These are phyloP conservation scores for Cephalotrichum gorgonifer DNA, from an alignment of 2,329 filamentous ascomycete genomes.

Conservation along the genomic window DNA sequence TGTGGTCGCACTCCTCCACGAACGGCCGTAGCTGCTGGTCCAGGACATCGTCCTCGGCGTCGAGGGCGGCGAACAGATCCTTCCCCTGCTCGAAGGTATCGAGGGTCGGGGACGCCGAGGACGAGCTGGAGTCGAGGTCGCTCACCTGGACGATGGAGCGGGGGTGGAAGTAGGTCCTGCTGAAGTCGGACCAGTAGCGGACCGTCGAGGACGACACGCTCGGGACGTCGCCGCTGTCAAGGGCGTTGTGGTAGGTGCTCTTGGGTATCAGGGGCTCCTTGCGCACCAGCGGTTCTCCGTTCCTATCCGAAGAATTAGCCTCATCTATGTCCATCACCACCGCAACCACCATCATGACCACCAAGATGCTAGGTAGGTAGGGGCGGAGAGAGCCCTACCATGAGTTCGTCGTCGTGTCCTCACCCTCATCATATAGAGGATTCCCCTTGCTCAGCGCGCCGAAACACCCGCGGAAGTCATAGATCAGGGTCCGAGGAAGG, in stretches of 20 bases:
- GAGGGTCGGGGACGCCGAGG: slow-evolving; percentile 31
- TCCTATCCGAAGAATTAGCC: slow-evolving; percentile 40
- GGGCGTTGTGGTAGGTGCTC: slow-evolving; percentile 67
- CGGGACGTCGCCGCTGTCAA: slow-evolving; percentile 60
- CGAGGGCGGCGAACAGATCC: slow-evolving; percentile 62
- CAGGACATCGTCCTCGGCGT: slow-evolving; percentile 74
- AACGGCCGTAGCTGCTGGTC: slow-evolving; percentile 87
- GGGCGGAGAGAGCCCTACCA: neutral
- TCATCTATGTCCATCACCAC: too few species aligned
- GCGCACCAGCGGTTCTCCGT: slow-evolving; percentile 57
- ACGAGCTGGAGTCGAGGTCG: slow-evolving; percentile 69
- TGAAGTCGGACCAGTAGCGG: slow-evolving; percentile 97
- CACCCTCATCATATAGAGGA: slow-evolving; percentile 61
- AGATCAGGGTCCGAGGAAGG: slow-evolving; percentile 82
- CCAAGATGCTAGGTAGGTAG: too few species aligned
- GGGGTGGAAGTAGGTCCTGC: slow-evolving; percentile 84
- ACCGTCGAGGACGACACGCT: slow-evolving; percentile 59
- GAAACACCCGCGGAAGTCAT: slow-evolving; percentile 90
- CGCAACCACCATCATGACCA: too few species aligned
- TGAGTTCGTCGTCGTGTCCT: slow-evolving; percentile 8
- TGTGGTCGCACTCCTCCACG: slow-evolving; percentile 82
- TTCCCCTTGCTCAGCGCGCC: slow-evolving; percentile 82
- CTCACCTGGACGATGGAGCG: slow-evolving; percentile 76
- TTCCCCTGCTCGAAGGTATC: slow-evolving; percentile 65
- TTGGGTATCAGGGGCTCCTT: slow-evolving; percentile 55